Evolutionary conservation across 2,329 filamentous ascomycete species (phyloP).

Genomic region (Botryotinia convoluta): DNA sequence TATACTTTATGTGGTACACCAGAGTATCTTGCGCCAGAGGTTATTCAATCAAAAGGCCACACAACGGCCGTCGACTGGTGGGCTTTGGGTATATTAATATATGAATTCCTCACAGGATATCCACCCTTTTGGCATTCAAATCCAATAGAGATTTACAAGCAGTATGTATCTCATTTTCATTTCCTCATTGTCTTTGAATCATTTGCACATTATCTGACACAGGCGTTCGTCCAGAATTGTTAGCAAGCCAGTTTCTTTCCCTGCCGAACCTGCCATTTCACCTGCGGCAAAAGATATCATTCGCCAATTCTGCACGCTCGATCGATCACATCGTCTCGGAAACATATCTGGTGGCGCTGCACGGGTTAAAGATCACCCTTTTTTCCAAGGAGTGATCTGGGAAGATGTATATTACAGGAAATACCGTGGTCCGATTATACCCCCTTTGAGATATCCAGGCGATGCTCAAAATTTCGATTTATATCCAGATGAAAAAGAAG

Average conservation of each 20-base stretch:
- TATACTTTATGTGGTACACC: slow-evolving; percentile 83
- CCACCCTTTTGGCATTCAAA: slow-evolving; percentile 87
- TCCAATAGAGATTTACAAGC: slow-evolving; percentile 82
- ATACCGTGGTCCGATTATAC: slow-evolving; percentile 68
- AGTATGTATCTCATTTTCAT: slow-evolving; percentile 47
- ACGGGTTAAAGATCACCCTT: slow-evolving; percentile 71
- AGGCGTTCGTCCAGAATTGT: slow-evolving; percentile 58
- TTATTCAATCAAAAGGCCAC: slow-evolving; percentile 78
- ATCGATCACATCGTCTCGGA: slow-evolving; percentile 73
- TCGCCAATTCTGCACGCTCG: slow-evolving; percentile 71
- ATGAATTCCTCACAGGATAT: slow-evolving; percentile 81
- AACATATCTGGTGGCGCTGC: slow-evolving; percentile 73
- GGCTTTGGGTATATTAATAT: slow-evolving; percentile 80
- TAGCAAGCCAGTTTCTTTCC: slow-evolving; percentile 73
- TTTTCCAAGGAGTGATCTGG: slow-evolving; percentile 74
- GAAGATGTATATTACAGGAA: slow-evolving; percentile 65
- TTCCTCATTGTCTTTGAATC: neutral
- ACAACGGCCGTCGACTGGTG: slow-evolving; percentile 82
- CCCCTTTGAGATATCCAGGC: slow-evolving; percentile 68
- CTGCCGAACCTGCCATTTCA: slow-evolving; percentile 61
- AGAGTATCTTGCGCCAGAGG: slow-evolving; percentile 80
- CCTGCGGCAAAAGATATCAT: slow-evolving; percentile 72
- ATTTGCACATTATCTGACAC: slow-evolving; percentile 10
- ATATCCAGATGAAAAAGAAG: slow-evolving; percentile 73
- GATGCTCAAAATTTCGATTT: slow-evolving; percentile 80